Base-by-base conservation (phyloP, 2,329 filamentous ascomycete genomes). In the Ilyonectria robusta region DNA sequence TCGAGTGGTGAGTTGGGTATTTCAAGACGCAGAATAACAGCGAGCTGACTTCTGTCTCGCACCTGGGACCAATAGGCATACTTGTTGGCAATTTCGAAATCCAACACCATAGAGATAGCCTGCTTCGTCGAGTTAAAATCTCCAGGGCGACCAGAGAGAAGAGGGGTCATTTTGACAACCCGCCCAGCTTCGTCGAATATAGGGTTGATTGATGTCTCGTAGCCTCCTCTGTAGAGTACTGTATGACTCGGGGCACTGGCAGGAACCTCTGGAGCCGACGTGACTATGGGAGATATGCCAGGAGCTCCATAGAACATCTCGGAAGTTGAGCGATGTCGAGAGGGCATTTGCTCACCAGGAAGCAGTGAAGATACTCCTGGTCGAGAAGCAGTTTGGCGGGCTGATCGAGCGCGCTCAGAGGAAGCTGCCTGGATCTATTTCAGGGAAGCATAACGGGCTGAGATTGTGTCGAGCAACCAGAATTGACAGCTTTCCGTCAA, bases 1-100 rank as follows among this genome's bases (percentile, higher is more conserved):
- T 51, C 46, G 9, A 59, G 33, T n/a, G 46, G 46, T 3, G 56
- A 47, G 29, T 59, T 48, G n/a, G 42, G 56, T 6, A 59, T 59
- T 26, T 59, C 29, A 2, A 59, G 4, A 2, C 56, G 42, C 7
- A 56, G n/a, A n/a, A 48, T 17, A 37, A 47, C 56, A 17, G 42
- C 17, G 2, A 47, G 29, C n/a, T 48, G 56, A 11, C 10, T 59
- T 4, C 11, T 2, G 19, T 47, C 26, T 6, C 56, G 56, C n/a
- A 3, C 26, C 31, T 59, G 48, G 26, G 56, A 42, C 3, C 19
- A 59, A 11, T 59, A 48, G n/a, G 56, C 42, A 35, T 48, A 48
- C 19, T 48, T 31, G 17, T 59, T 37, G 11, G 44, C 42, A 26
- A 59, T 10, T 13, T 59, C 56, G 37, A 48, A 59, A 23, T 56